Evolutionary conservation across 2,329 filamentous ascomycete species (phyloP), one percentile per base, ranked within the genome.

Genomic region (Epicoccum sorghinum): DNA sequence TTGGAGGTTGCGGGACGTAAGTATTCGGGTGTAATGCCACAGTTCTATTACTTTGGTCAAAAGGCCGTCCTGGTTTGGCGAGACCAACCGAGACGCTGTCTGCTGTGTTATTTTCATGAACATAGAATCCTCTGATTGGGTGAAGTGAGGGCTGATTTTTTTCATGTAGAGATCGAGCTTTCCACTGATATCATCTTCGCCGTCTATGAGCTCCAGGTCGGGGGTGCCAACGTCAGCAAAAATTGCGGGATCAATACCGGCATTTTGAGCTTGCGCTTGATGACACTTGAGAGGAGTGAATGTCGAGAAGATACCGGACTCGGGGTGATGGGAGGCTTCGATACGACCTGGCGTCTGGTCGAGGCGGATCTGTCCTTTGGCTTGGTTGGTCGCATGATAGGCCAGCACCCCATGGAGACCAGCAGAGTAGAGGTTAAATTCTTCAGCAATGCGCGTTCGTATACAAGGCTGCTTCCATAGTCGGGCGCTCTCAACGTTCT

Each of bases 381-480:
- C 76, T 57, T 77, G 73, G 57, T 74, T 78, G 10, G 82, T 75
- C 29, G 81, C 78, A 59, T 82, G 79, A 59, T 79, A 82, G 4
- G 82, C 80, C 29, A 82, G 73, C 12, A 81, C 78, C 10, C 79
- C 76, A 61, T 84, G 81, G n/a, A 85, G 68, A 8, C 73, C 80
- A 38, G 82, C 78, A 52, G 80, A 82, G 67, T 83, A 87, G 12
- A 86, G 73, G 48, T 80, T 79, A 63, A 85, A 83, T 62, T 84
- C 82, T 35, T 86, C 83, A 4, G 80, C 79, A 44, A 87, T 79
- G 22, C 82, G 80, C 14, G 82, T 84, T 12, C 84, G 78, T 39
- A 86, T 79, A 59, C 84, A 87, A 7, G 79, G 81, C 54, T 82
- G 78, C 62, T 85, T 86, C 84, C 84, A 87, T 18, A 86, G 61